A percentile compares a stretch with the other conserved stretches of the same genome.
These are phyloP conservation scores for Colletotrichum sp. DNA, from an alignment of 2,329 filamentous ascomycete species.

Conservation along the genomic window DNA sequence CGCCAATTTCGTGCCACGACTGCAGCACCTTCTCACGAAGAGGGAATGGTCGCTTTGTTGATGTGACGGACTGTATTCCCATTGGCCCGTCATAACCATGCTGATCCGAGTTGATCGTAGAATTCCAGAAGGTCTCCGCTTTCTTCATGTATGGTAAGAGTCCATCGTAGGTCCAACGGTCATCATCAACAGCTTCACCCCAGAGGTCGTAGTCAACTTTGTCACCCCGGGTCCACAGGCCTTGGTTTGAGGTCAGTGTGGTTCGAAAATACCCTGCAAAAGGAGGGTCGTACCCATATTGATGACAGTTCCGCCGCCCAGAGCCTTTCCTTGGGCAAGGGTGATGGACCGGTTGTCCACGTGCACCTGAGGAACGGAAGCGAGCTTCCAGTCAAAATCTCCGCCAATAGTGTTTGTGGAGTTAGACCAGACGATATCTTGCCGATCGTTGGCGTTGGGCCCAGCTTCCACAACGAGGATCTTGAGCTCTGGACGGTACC, in stretches of 20 bases:
- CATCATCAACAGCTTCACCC: conserved; percentile 37
- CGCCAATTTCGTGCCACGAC: conserved; percentile 47
- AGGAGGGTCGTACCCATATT: conserved; percentile 36
- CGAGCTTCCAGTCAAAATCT: conserved; percentile 40
- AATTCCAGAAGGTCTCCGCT: conserved; percentile 34
- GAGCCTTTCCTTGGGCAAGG: conserved; percentile 39
- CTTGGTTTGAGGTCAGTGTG: conserved; percentile 17
- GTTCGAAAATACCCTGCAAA: not conserved
- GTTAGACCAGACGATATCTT: conserved; percentile 30
- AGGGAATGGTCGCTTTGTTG: conserved; percentile 39
- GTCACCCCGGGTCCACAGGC: conserved; percentile 48
- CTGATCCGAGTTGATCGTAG: conserved; percentile 33
- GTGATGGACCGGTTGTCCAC: conserved; percentile 28
- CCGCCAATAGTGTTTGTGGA: conserved; percentile 32
- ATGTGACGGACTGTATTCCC: conserved; percentile 31
- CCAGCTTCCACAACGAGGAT: conserved; percentile 46
- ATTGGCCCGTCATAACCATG: conserved; percentile 44
- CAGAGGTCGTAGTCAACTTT: conserved; percentile 51
- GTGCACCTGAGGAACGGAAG: conserved; percentile 32
- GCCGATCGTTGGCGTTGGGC: conserved; percentile 29
- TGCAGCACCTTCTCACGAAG: conserved; percentile 37
- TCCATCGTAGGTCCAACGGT: conserved; percentile 49
- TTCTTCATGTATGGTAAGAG: conserved; percentile 52
- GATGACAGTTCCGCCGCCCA: conserved; percentile 45
- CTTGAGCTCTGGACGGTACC: conserved; percentile 27